Conservation (phyloP, 257 asterid genomes). For the Capsicum pubescens region DNA sequence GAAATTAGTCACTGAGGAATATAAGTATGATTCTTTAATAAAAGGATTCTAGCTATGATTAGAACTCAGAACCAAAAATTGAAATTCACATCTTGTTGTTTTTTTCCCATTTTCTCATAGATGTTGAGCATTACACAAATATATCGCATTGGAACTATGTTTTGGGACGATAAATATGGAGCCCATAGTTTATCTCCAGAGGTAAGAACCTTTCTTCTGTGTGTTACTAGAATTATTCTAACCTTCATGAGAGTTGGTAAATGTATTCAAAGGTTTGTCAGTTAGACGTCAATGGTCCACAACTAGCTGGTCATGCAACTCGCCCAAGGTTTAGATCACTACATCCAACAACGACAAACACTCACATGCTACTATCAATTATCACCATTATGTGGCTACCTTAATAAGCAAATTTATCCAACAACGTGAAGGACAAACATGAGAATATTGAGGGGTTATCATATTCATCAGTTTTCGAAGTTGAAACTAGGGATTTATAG, state of each 20-base stretch:
- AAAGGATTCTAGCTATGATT: not conserved
- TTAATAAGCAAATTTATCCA: too few species aligned
- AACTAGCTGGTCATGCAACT: not conserved
- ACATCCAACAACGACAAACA: too few species aligned
- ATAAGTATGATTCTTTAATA: not conserved
- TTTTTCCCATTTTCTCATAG: slow-evolving; percentile 44
- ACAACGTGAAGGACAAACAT: too few species aligned
- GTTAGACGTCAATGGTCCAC: not conserved
- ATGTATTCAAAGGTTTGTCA: slow-evolving; percentile 8
- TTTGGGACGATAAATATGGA: slow-evolving; percentile 97
- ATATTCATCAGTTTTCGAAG: too few species aligned
- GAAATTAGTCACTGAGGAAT: not conserved
- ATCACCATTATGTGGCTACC: too few species aligned
- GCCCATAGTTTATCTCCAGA: slow-evolving; percentile 87
- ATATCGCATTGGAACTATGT: slow-evolving; percentile 95
- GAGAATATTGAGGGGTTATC: too few species aligned
- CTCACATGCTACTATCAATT: too few species aligned
- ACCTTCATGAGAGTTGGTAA: not conserved
- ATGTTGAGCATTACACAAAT: slow-evolving; percentile 88
- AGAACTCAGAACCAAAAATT: slow-evolving; percentile 21
- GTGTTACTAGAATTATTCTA: not conserved
- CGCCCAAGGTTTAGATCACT: too few species aligned
- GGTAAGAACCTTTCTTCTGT: slow-evolving; percentile 52
- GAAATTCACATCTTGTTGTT: slow-evolving; percentile 11
- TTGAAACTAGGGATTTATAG: too few species aligned